Base-by-base conservation (phyloP, 31 red algal genomes). In the Endocladia muricata region DNA sequence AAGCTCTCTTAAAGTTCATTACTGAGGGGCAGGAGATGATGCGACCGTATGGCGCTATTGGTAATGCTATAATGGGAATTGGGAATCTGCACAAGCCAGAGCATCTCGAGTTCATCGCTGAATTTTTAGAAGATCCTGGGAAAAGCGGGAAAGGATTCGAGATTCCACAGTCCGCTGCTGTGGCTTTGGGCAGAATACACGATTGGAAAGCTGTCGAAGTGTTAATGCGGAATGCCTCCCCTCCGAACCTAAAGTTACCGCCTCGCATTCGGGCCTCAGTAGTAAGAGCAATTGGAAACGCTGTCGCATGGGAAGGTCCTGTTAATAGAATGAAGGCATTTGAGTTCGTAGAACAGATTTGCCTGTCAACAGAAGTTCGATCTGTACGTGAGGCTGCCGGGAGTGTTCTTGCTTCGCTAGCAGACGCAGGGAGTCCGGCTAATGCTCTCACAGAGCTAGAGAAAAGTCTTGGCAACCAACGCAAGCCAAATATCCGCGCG, bases 141-240 rank as follows among this genome's bases (percentile, higher is more conserved):
- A 77, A 70, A 55, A 32, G 64, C 1, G 83, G 83, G 11, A 77
- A 77, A 22, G 68, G 83, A 32, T 87, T 78, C 72, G 83, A 87
- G 49, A 87, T 87, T 39, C 61, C 83, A 15, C 73, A 61, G 25
- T 61, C 59, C 3, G 83, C 83, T 13, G 83, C 83, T 4, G 62
- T 55, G 13, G 83, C 62, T 17, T 42, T 87, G 37, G 83, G 83
- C 34, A 52, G 70, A 41, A 41, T 87, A 68, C 49, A 74, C 52
- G 83, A 87, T 25, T 87, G 83, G 83, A 77, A 78, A 48, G 83
- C 83, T 9, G 43, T 48, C n/a, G 63, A 87, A 63, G 40, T 87
- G 44, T 47, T 87, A 15, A 87, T 87, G 74, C 43, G 55, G 30
- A 71, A 77, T 38, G 41, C 57, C 5, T 29, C 30, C 48, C 72